Base-by-base conservation (phyloP, 306 rosid species). In the Senna siamea region DNA sequence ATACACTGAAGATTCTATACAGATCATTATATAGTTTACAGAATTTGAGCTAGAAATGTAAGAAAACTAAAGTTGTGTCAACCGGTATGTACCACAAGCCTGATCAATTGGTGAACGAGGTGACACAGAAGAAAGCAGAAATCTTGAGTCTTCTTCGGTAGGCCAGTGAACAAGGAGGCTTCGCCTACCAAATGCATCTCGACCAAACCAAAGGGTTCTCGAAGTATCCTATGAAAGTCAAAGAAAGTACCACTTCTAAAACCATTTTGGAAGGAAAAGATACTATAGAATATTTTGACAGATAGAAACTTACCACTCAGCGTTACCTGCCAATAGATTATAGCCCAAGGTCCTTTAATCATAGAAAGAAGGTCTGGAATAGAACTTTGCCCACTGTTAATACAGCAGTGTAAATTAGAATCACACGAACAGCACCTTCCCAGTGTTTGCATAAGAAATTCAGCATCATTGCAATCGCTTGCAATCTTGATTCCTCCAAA, bases 131-230 rank as follows among this genome's bases (percentile, higher is more conserved):
- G 98, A 91, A 40, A 94, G 86, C 81, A 87, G 70, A 81, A 91
- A 87, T 58, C 86, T 87, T 32, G 82, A 20, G 69, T 94, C 96
- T 50, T 85, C 93, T 77, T 70, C 76, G 2, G 95, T 87, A 6
- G 98, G 96, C 98, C 98, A 91, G 86, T 94, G 98, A 80, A 91
- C 97, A 72, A 94, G 96, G 52, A 91, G 97, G 83, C 98, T 94
- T 56, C 97, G 77, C 80, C 97, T 76, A 40, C 98, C 98, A 80
- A 94, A 89, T 40, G 95, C 91, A 82, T 94, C 98, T 47, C 96
- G 87, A 40, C 95, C 98, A 88, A 94, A 94, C 98, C 97, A 94
- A 73, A 94, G 86, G 66, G 89, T 89, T 72, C 83, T 89, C 23
- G 96, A 77, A 83, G 77, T 82, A 69, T 87, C 90, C 98, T 94